Evolutionary conservation across 2,329 filamentous ascomycete species (phyloP), one percentile per base, ranked within the genome.

Genomic region (Pseudogymnoascus destructans): DNA sequence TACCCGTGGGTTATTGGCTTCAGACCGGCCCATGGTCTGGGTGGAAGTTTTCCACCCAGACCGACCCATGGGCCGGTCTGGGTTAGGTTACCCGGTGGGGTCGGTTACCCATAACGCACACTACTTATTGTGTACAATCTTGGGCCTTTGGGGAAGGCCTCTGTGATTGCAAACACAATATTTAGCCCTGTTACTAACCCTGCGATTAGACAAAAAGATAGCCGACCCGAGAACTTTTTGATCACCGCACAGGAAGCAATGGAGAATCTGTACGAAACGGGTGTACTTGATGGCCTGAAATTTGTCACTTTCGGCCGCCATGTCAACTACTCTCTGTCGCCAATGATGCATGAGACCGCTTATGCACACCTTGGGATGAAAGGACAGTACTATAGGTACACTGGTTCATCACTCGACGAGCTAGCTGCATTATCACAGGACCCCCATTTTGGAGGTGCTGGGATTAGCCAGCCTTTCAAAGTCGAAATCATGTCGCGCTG

Each of bases 311-410:
- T 88, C 57, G 85, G 86, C 13, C 81, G 79, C 60, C 81, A 83
- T 55, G 79, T 86, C n/a, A 78, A 75, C 52, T 86, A 85, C 71
- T 87, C 82, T 64, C 69, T 88, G 59, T 88, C 85, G 0, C 85
- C 86, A 0, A 81, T 82, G 5, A 88, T 89, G 84, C 85, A 89
- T 67, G 86, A 83, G 59, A 75, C 81, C 5, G 85, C 84, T 2
- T 79, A 86, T 63, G 74, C 76, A 61, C 76, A 76, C 55, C 78
- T 82, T 64, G 81, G 84, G 2, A 23, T 68, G 67, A 57, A 66
- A 65, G 32, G 65, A 64, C 54, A 64, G 66, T 59, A 62, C 66
- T 19, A 59, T 65, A 49, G 66, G 66, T 33, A 58, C 60, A 25
- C 62, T 65, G 8, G 49, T 63, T 55, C 60, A 63, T 21, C 59